These are phyloP conservation scores for Fusarium dlaminii DNA, from an alignment of 2,329 filamentous ascomycete genomes.

Conservation along the genomic window DNA sequence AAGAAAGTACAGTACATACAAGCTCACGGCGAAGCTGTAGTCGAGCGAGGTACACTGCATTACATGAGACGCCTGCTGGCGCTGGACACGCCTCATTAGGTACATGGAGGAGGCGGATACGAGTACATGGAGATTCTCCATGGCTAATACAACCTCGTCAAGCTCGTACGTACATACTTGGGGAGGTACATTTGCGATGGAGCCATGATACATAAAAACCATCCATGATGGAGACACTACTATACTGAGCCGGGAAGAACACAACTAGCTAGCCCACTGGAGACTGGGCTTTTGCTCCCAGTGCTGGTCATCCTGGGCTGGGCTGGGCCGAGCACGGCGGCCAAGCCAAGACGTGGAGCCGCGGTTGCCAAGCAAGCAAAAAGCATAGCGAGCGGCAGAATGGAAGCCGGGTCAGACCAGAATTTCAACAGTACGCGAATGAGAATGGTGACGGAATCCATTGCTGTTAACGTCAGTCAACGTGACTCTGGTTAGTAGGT, in stretches of 20 bases:
- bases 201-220: slow-evolving; percentile 33
- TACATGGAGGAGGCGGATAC: slow-evolving; percentile 31
- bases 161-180: slow-evolving; percentile 1
- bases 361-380: slow-evolving; percentile 5
- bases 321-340: slow-evolving; percentile 1
- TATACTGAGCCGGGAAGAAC: slow-evolving; percentile 24
- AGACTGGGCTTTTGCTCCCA: slow-evolving; percentile 18
- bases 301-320: slow-evolving; percentile 23
- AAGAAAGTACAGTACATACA: slow-evolving; percentile 5
- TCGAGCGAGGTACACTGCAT: slow-evolving; percentile 28
- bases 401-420: slow-evolving; percentile 16
- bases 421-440: not conserved
- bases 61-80: slow-evolving; percentile 30
- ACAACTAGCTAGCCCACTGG: slow-evolving; percentile 29
- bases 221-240: slow-evolving; percentile 33
- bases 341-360: slow-evolving; percentile 21
- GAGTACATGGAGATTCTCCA: slow-evolving; percentile 28
- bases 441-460: slow-evolving; percentile 32
- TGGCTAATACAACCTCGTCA: slow-evolving; percentile 36
- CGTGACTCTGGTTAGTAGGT: not conserved
- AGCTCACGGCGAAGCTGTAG: slow-evolving; percentile 28
- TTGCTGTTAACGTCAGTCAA: slow-evolving; percentile 8
- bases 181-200: slow-evolving; percentile 24
- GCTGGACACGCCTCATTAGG: slow-evolving; percentile 17
- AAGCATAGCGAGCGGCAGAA: slow-evolving; percentile 4